Conservation (phyloP, 1,284 basidiomycete genomes). For the Pseudozyma sp. region DNA sequence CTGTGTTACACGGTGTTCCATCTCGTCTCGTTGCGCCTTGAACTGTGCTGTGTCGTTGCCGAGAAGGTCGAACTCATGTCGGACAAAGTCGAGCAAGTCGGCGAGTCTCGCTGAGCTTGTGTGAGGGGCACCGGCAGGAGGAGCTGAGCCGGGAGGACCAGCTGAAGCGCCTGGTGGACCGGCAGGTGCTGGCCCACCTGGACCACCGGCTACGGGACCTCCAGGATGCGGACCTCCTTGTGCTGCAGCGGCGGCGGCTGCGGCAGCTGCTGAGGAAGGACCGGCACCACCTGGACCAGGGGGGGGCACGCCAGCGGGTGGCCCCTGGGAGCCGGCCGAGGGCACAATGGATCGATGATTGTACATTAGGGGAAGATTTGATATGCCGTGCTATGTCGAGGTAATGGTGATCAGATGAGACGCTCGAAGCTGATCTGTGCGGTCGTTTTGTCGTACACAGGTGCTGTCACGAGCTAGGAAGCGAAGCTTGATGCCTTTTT, state of each 20-base stretch:
- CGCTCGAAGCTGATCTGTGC: too few relatives aligned
- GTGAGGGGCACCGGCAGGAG: slow-evolving; percentile 42
- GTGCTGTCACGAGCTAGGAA: too few relatives aligned
- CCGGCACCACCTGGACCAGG: slow-evolving; percentile 40
- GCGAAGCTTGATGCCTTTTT: too few relatives aligned
- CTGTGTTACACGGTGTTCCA: slow-evolving; percentile 77
- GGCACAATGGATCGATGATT: slow-evolving; percentile 52
- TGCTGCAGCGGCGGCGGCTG: slow-evolving; percentile 41
- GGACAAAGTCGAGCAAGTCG: slow-evolving; percentile 84
- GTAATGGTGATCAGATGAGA: too few relatives aligned
- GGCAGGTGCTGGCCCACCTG: slow-evolving; percentile 31
- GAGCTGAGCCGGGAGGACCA: slow-evolving; percentile 43
- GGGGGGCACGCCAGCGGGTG: slow-evolving; percentile 41
- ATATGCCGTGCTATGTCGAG: too few relatives aligned
- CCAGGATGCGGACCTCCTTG: slow-evolving; percentile 43
- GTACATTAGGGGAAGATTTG: slow-evolving; percentile 32
- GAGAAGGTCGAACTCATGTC: slow-evolving; percentile 85
- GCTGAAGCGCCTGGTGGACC: slow-evolving; percentile 38
- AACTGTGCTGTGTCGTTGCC: slow-evolving; percentile 78
- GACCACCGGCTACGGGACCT: slow-evolving; percentile 39
- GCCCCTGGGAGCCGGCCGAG: slow-evolving; percentile 39
- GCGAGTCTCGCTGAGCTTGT: slow-evolving; percentile 73
- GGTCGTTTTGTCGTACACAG: too few relatives aligned
- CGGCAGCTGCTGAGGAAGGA: slow-evolving; percentile 43
- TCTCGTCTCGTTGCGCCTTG: slow-evolving; percentile 86